Base-by-base conservation (phyloP, 2,329 filamentous ascomycete species). In the Hansfordia pulvinata region DNA sequence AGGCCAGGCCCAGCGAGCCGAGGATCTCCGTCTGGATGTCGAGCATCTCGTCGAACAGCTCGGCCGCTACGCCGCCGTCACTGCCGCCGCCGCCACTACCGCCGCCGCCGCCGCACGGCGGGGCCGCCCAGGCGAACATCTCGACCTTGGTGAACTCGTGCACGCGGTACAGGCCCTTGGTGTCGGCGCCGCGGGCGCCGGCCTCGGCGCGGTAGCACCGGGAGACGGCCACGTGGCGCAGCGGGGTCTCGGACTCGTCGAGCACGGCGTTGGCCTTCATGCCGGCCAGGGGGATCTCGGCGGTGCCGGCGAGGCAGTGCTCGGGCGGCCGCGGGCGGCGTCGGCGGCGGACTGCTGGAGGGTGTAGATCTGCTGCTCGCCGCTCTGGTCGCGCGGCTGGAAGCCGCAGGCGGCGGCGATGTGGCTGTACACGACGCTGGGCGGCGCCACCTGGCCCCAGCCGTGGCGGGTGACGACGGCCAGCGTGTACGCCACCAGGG, bases 101-200 rank as follows among this genome's bases (percentile, higher is more conserved):
- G n/a, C n/a, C n/a, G n/a, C n/a, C n/a, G n/a, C n/a, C n/a, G n/a
- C n/a, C n/a, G n/a, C n/a, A n/a, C n/a, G n/a, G n/a, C 2, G 81
- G 72, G 17, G 64, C 42, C 4, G 83, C 79, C 90, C 90, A 98
- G 1, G 80, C 85, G 48, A 98, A 96, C 63, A 98, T 76, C 53
- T 98, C 90, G 0, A 98, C 88, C 51, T 98, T 98, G 16, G 85
- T 93, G 54, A 98, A 98, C 54, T 98, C 90, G 54, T 98, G 90
- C 4, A 98, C 90, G 16, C 90, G 78, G 55, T 96, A 98, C 2
- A 98, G 60, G 5, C 90, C 90, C 55, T 93, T 94, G 2, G 86
- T 93, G 40, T 90, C 83, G 14, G 79, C 76, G 17, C 90, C 90
- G 20, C 88, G 68, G 1, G 85, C 82, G 17, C 90, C 90, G 0